Percentiles rank a stretch among this genome's conserved stretches.
Evolutionary conservation across 176 grass and related monocot genomes (phyloP).

Genomic region (Aechmea fasciata): DNA sequence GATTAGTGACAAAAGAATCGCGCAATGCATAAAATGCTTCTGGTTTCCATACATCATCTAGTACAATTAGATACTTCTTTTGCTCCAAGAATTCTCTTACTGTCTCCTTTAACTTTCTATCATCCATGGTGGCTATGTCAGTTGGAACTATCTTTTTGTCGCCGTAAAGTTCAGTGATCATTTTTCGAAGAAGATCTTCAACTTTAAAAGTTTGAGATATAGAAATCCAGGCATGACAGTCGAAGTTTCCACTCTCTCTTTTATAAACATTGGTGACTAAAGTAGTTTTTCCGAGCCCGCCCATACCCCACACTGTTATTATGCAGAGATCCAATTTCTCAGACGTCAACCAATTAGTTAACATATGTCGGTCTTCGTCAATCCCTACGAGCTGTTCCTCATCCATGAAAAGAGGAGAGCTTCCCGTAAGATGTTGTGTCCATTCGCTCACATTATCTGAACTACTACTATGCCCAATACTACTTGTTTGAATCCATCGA

Average conservation of each 20-base stretch:
- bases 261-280: slow-evolving; percentile 13
- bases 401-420: slow-evolving; percentile 4
- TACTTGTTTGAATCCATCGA: slow-evolving; percentile 10
- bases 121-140: neutral
- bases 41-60: slow-evolving; percentile 35
- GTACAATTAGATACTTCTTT: slow-evolving; percentile 27
- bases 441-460: slow-evolving; percentile 6
- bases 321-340: neutral
- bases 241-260: slow-evolving; percentile 10
- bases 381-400: slow-evolving; percentile 34
- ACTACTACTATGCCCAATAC: neutral
- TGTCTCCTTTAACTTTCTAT: slow-evolving; percentile 8
- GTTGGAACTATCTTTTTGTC: neutral
- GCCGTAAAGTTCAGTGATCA: slow-evolving; percentile 7
- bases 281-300: slow-evolving; percentile 26
- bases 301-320: slow-evolving; percentile 36
- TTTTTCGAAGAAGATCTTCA: slow-evolving; percentile 1
- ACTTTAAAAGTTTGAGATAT: slow-evolving; percentile 16
- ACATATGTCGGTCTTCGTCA: slow-evolving; percentile 17
- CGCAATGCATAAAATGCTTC: slow-evolving; percentile 1
- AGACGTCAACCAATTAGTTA: slow-evolving; percentile 14
- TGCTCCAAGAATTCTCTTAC: neutral
- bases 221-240: slow-evolving; percentile 21
- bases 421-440: neutral
- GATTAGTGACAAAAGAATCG: slow-evolving; percentile 11